Evolutionary conservation across 352 stramenopile genomes (phyloP), one percentile per base, ranked within the genome.

Genomic region (Peronospora belbahrii): DNA sequence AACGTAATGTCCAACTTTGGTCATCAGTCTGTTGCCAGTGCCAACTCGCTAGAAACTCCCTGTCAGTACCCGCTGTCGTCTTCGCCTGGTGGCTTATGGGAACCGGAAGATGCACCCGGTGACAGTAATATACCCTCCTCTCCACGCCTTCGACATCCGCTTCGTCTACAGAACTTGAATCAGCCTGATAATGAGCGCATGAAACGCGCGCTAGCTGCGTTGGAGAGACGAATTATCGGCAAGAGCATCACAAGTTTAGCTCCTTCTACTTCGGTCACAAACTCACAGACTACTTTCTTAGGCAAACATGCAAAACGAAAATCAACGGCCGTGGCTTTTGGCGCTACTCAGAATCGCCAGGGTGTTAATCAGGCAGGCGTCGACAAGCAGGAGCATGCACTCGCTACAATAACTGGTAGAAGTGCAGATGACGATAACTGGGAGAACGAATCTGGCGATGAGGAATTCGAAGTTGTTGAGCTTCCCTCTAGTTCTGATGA

Each of bases 381-480:
- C 17, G 23, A 28, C 37, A 18, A 28, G 24, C 24, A 11, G 6
- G 23, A n/a, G 19, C 40, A 23, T 3, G 9, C 14, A 39, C n/a
- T 22, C 20, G 8, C 8, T 34, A 22, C 28, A 27, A 37, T 2
- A n/a, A 36, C 22, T 13, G 33, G 28, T 22, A 48, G 36, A 11
- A 45, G 48, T 44, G 36, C 11, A 31, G 28, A 62, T 52, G 37
- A 55, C 42, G 54, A 59, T 20, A 43, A 56, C 14, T 71, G 62
- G 62, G 50, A 56, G 30, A 41, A 67, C 38, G 58, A 31, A 33
- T 71, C 57, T 2, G 52, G 47, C 22, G 61, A 79, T 48, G 76
- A 82, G 9, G 65, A 65, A 10, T 91, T 85, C 54, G 80, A 91
- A 65, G 70, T 77, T 25, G 74, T 88, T 15, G 80, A 88, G 23